Evolutionary conservation across 192 early-diverging fungal species (phyloP), one percentile per base, ranked within the genome.

Genomic region (Podila verticillata): DNA sequence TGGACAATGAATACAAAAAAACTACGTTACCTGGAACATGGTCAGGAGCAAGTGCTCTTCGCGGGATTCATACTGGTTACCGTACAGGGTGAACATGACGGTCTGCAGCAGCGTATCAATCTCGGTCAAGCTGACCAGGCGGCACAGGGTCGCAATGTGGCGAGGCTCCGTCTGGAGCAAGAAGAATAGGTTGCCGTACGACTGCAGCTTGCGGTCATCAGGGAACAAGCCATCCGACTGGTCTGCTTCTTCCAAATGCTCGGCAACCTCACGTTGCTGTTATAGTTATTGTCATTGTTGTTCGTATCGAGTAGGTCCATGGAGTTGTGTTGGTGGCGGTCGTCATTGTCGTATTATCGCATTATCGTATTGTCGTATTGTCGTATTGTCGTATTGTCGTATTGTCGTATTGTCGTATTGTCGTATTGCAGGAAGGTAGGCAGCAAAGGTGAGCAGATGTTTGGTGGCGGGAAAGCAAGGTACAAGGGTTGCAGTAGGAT

Each of bases 81-180:
- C 96, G 67, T 95, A 99, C 49, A 99, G 74, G 2, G 96, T 96
- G 70, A 97, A 97, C 96, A 99, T 98, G 68, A 98, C 95, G 0
- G 94, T 96, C 72, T 98, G 96, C 51, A 99, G 75, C 48, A 98
- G 88, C 4, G 96, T 93, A 71, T 99, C 96, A 60, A 99, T 96
- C 82, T 99, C 96, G 54, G 92, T 83, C 34, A 97, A 84, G 47
- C 89, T 94, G 39, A 96, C 94, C 47, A 95, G 73, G 29, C 95
- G 90, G 31, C 94, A 91, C 48, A 99, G 85, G 44, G 87, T 88
- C 22, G 96, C 96, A 68, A 99, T 94, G 66, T 98, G 93, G 34
- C 93, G 87, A 17, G 97, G 96, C 81, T 97, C 95, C 20, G 91
- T 91, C 72, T 97, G 96, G 48, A 99, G 87, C 17, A 97, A 85